Percentiles rank a stretch among this genome's conserved stretches.
Conservation (phyloP, 257 asterid species). For the Mitragyna speciosa region DNA sequence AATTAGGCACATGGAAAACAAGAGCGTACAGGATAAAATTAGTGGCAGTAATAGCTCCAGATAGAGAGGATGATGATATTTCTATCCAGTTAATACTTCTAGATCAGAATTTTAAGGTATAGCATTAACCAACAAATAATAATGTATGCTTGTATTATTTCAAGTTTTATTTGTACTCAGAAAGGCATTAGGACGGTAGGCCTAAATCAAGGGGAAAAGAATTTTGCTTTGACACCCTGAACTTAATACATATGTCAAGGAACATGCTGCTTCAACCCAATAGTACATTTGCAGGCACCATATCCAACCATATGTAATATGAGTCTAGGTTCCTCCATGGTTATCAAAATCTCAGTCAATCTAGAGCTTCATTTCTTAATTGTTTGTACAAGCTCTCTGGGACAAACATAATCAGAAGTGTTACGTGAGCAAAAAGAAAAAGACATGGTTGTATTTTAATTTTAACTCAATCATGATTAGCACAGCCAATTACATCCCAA, state of each 20-base stretch:
- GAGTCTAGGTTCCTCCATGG: no score
- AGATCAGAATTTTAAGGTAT: not conserved
- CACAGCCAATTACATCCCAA: not conserved
- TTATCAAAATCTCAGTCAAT: not conserved
- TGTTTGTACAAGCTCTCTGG: not conserved
- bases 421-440: not conserved
- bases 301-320: no score
- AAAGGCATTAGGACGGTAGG: no score
- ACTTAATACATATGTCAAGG: no score
- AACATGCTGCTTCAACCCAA: no score
- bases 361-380: not conserved
- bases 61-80: not conserved
- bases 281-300: no score
- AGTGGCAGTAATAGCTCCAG: not conserved
- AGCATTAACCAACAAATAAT: not conserved
- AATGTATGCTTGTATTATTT: no score
- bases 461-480: not conserved
- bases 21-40: not conserved
- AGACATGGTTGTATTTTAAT: not conserved
- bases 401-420: not conserved
- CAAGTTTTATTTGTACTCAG: no score
- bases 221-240: no score
- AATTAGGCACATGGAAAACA: constrained; percentile 12
- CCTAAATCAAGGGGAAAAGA: no score
- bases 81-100: constrained; percentile 2